Conservation (phyloP, 2,329 filamentous ascomycete species). For the Neopestalotiopsis rosae region DNA sequence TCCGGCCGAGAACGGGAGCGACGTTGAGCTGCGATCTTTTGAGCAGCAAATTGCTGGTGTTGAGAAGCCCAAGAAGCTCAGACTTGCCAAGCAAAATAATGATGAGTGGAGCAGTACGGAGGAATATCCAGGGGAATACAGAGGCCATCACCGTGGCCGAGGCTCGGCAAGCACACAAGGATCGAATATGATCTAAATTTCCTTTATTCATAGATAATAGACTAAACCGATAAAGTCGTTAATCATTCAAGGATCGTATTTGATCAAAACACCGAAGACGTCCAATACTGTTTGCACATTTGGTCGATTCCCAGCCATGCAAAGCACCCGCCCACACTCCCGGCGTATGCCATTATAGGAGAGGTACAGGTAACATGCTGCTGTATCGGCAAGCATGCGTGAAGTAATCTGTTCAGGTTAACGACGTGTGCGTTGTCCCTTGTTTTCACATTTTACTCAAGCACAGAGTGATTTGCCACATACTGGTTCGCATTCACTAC, state of each 20-base stretch:
- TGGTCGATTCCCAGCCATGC: too few species aligned
- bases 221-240: neutral
- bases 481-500: too few species aligned
- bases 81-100: neutral
- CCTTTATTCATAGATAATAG: neutral
- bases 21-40: constrained; percentile 19
- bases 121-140: neutral
- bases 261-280: neutral
- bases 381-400: too few species aligned
- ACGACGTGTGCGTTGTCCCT: too few species aligned
- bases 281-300: too few species aligned
- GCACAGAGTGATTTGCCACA: too few species aligned
- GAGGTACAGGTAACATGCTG: too few species aligned
- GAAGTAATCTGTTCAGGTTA: too few species aligned
- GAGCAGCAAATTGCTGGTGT: constrained; percentile 16
- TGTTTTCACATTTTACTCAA: too few species aligned
- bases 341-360: too few species aligned
- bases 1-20: constrained; percentile 19
- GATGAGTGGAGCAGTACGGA: constrained; percentile 2
- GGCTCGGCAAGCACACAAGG: neutral
- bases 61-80: neutral
- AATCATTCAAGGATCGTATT: neutral
- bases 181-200: neutral
- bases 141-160: neutral
- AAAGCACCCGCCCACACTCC: too few species aligned